Percentiles rank a stretch among this genome's conserved stretches.
phyloP scores from a whole-genome alignment of 1,284 basidiomycete species.

The Macrocystidia cucumis region DNA sequence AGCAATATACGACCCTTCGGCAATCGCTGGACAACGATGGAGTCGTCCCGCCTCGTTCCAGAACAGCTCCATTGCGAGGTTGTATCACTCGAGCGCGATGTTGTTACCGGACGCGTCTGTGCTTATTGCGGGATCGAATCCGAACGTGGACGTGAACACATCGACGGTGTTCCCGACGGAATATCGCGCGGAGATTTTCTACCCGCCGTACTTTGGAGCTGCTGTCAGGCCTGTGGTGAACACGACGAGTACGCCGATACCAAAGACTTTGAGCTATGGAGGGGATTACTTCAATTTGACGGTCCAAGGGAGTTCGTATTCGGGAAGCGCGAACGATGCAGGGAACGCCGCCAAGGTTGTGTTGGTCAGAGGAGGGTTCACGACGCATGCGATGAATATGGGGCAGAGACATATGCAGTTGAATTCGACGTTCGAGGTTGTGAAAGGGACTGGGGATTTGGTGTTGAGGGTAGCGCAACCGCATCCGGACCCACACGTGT shows the following conservation, averaged over 20 bases:
- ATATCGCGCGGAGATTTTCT: slow-evolving; percentile 85
- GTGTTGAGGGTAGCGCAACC: slow-evolving; percentile 73
- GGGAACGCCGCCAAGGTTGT: slow-evolving; percentile 76
- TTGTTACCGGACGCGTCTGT: slow-evolving; percentile 86
- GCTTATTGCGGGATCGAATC: slow-evolving; percentile 88
- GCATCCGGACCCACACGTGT: slow-evolving; percentile 76
- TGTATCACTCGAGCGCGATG: slow-evolving; percentile 89
- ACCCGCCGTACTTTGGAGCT: slow-evolving; percentile 77
- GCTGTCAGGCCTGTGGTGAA: slow-evolving; percentile 64
- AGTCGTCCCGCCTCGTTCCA: slow-evolving; percentile 52
- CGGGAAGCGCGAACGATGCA: slow-evolving; percentile 59
- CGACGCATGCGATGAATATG: slow-evolving; percentile 94
- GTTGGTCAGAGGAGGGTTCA: slow-evolving; percentile 84
- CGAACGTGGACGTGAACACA: slow-evolving; percentile 79
- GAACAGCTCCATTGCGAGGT: slow-evolving; percentile 58
- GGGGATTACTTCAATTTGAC: slow-evolving; percentile 71
- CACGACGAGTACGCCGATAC: slow-evolving; percentile 72
- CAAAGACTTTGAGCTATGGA: slow-evolving; percentile 74
- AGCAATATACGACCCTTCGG: slow-evolving; percentile 69
- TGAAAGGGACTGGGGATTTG: slow-evolving; percentile 67
- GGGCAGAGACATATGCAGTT: slow-evolving; percentile 65
- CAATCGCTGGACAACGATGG: slow-evolving; percentile 62
- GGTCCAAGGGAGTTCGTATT: slow-evolving; percentile 55
- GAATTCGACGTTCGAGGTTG: slow-evolving; percentile 17
- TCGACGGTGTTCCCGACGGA: slow-evolving; percentile 74